These are phyloP conservation scores for Acanthamoeba triangularis DNA, from an alignment of 208 protist genomes.

Conservation along the genomic window DNA sequence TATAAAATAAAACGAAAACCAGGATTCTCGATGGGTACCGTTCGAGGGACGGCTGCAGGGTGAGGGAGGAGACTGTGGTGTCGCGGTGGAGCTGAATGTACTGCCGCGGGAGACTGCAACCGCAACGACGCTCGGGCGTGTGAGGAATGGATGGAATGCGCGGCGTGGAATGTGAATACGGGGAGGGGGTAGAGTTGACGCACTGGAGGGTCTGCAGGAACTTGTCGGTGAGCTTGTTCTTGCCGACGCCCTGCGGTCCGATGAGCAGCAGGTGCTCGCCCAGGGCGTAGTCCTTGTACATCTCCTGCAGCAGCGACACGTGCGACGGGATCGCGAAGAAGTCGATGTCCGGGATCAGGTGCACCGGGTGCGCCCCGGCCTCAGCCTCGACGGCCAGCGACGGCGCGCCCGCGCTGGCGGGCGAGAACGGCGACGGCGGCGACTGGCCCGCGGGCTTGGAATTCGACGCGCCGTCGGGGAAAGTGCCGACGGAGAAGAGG, in stretches of 20 bases:
- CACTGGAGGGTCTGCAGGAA: constrained; percentile 93
- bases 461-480: not conserved
- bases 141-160: not conserved
- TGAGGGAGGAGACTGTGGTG: constrained; percentile 94
- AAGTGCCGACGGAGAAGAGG: not conserved
- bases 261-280: constrained; percentile 95
- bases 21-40: not conserved
- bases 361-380: not conserved
- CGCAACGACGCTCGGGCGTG: no score
- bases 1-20: not conserved
- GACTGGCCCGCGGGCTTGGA: not conserved
- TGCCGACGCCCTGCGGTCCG: constrained; percentile 97
- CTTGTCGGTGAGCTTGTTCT: constrained; percentile 97
- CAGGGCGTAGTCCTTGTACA: constrained; percentile 62
- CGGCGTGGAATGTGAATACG: not conserved
- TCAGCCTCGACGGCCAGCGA: not conserved
- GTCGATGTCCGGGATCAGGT: constrained; percentile 85
- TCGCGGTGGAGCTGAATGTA: constrained; percentile 98
- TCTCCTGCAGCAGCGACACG: constrained; percentile 49
- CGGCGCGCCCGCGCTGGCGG: not conserved
- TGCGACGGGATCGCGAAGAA: constrained; percentile 95
- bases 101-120: constrained; percentile 91
- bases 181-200: not conserved
- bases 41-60: constrained; percentile 92
- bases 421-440: not conserved